phyloP scores from a whole-genome alignment of 2,329 filamentous ascomycete genomes.

The Chaetomiaceae sp. region DNA sequence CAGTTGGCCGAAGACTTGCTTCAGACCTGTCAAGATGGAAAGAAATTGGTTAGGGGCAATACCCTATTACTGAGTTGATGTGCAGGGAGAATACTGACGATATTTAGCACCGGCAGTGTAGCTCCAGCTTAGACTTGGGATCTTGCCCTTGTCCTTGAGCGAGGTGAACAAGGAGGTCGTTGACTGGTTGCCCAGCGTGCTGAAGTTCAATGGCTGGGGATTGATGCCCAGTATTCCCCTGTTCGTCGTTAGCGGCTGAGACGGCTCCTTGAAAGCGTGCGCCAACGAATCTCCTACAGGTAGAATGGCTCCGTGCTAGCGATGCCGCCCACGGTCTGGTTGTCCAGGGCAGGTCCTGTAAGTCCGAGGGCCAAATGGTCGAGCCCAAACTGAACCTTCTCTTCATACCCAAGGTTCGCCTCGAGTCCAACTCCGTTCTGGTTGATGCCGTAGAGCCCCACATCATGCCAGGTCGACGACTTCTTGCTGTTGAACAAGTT shows the following conservation, averaged over 20 bases:
- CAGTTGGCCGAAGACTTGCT: slow-evolving; percentile 34
- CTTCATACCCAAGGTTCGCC: slow-evolving; percentile 32
- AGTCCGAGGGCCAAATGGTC: slow-evolving; percentile 29
- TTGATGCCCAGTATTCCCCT: slow-evolving; percentile 36
- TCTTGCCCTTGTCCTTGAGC: slow-evolving; percentile 31
- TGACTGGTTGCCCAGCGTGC: slow-evolving; percentile 31
- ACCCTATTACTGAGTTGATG: background rate
- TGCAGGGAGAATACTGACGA: slow-evolving; percentile 23
- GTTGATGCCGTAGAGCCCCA: slow-evolving; percentile 32
- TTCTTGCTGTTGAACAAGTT: slow-evolving; percentile 30
- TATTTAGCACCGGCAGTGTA: slow-evolving; percentile 38
- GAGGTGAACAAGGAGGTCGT: slow-evolving; percentile 32
- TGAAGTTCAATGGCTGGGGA: slow-evolving; percentile 34
- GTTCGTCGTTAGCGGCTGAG: slow-evolving; percentile 10
- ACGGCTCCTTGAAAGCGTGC: background rate
- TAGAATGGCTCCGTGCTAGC: slow-evolving; percentile 33
- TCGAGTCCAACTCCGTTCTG: slow-evolving; percentile 32
- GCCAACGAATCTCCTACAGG: slow-evolving; percentile 24
- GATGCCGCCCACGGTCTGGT: slow-evolving; percentile 31
- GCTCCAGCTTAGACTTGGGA: slow-evolving; percentile 38
- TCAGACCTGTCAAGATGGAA: slow-evolving; percentile 26
- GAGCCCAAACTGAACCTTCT: slow-evolving; percentile 25
- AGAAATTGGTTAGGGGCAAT: background rate
- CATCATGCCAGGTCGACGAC: slow-evolving; percentile 32
- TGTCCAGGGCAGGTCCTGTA: slow-evolving; percentile 28